Base-by-base conservation (phyloP, 768 basidiomycete species). In the Dictyophora rubrovolvata region DNA sequence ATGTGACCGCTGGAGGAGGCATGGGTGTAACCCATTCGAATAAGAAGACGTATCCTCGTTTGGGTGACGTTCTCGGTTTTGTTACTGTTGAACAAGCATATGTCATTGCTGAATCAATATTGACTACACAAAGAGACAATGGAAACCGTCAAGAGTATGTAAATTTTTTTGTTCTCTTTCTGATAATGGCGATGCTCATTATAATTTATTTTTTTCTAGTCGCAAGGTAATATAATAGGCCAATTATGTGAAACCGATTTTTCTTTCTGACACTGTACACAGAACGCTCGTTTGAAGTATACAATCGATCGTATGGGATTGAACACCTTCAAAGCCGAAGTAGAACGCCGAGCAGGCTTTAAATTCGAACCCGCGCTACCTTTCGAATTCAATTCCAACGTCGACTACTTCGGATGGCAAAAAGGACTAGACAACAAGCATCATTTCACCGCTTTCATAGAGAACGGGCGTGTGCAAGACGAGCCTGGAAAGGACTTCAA, bases 21-120 rank as follows among this genome's bases (percentile, higher is more conserved):
- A 99, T 99, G 96, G 96, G 96, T 71, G 96, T 97, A 48, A 98
- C 96, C 0, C 95, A 98, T 66, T 93, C 93, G 35, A 95, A 92
- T 79, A 98, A 97, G 78, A 94, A 96, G 77, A 99, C 96, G 0
- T 98, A 98, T 70, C 96, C 96, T 50, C 86, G 96, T 55, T 71
- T 85, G 49, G 93, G 83, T 28, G 86, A 86, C 66, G 73, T 96
- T 51, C 81, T 99, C 62, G 96, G 96, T 54, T 99, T 98, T 78
- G 93, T 92, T 66, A 89, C 87, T 1, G 74, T 82, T 5, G 91
- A 93, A 55, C 86, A 98, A 68, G 93, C 89, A 55, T 79, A 80
- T 65, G 75, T 81, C 60, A 86, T 95, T 4, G 93, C 93, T 9
- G 94, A 99, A 76, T 87, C 88, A 69, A 81, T 99, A 66, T 87